These are phyloP conservation scores for Psidium friedrichsthalianum DNA, from an alignment of 345 rosid species.

Conservation along the genomic window DNA sequence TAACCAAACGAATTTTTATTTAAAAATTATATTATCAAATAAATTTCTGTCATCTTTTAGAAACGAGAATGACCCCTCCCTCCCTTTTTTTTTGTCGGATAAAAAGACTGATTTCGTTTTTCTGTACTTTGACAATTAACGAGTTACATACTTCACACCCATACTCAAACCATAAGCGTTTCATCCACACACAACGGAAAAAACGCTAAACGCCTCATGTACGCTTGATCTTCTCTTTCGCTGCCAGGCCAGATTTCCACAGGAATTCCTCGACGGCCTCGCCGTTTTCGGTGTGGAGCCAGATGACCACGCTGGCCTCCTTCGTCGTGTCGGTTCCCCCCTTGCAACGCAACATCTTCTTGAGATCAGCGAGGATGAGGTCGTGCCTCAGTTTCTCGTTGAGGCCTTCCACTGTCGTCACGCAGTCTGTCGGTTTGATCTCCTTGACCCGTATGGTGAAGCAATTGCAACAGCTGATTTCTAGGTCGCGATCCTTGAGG, in stretches of 20 bases:
- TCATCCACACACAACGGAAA: not conserved
- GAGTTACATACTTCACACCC: not conserved
- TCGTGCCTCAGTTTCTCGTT: conserved; percentile 48
- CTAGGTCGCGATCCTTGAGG: not conserved
- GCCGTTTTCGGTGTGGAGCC: conserved; percentile 59
- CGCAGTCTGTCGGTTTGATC: conserved; percentile 44
- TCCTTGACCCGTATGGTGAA: conserved; percentile 10
- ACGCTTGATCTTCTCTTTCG: conserved; percentile 33
- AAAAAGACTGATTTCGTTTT: no score
- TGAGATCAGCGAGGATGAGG: conserved; percentile 60
- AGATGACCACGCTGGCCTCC: conserved; percentile 59
- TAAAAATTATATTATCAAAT: no score
- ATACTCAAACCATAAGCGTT: not conserved
- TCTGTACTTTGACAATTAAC: not conserved
- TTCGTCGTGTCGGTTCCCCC: conserved; percentile 62
- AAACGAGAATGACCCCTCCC: not conserved
- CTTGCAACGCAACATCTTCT: conserved; percentile 69
- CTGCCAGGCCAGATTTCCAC: conserved; percentile 42
- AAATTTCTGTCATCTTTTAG: not conserved
- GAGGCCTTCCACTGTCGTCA: conserved; percentile 62
- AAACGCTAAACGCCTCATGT: not conserved
- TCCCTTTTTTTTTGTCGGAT: no score
- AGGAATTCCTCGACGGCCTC: conserved; percentile 31
- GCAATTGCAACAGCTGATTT: not conserved
- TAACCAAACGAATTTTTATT: no score